phyloP scores from a whole-genome alignment of 768 basidiomycete genomes.

The Neoboletus brunneissimus region DNA sequence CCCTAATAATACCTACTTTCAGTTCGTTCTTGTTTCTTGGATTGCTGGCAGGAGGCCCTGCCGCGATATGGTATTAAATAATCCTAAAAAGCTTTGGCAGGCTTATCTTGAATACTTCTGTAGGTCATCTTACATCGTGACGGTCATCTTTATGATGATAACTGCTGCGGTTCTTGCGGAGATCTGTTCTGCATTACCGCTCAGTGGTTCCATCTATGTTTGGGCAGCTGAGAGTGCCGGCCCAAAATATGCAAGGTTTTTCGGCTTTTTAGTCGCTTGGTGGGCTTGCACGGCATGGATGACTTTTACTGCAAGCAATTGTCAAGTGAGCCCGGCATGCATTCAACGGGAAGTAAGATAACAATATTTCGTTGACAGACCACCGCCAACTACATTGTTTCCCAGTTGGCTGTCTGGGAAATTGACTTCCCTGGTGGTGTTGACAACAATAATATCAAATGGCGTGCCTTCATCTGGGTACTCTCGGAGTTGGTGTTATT shows the following conservation, averaged over 20 bases:
- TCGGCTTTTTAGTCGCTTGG: slow-evolving; percentile 90
- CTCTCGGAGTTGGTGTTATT: slow-evolving; percentile 72
- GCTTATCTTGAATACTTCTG: slow-evolving; percentile 9
- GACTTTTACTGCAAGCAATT: slow-evolving; percentile 87
- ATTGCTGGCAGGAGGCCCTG: slow-evolving; percentile 81
- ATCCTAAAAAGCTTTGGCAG: not conserved
- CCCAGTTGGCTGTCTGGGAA: slow-evolving; percentile 77
- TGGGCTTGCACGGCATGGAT: slow-evolving; percentile 97
- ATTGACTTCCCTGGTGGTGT: slow-evolving; percentile 81
- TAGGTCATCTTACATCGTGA: slow-evolving; percentile 84
- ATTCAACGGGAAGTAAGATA: not conserved
- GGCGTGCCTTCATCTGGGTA: slow-evolving; percentile 83
- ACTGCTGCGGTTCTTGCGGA: slow-evolving; percentile 87
- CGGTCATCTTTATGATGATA: slow-evolving; percentile 84
- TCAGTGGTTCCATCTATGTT: slow-evolving; percentile 91
- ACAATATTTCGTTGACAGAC: slow-evolving; percentile 44
- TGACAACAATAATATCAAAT: slow-evolving; percentile 69
- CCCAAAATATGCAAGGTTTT: slow-evolving; percentile 78
- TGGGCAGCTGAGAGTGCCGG: slow-evolving; percentile 95
- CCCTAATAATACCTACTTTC: not conserved
- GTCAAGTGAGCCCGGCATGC: slow-evolving; percentile 53
- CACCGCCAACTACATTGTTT: slow-evolving; percentile 87
- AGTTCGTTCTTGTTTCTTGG: slow-evolving; percentile 82
- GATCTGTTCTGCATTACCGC: slow-evolving; percentile 82
- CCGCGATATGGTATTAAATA: slow-evolving; percentile 66